Evolutionary conservation across 352 stramenopile species (phyloP).

Genomic region (Pythium dissotocum): DNA sequence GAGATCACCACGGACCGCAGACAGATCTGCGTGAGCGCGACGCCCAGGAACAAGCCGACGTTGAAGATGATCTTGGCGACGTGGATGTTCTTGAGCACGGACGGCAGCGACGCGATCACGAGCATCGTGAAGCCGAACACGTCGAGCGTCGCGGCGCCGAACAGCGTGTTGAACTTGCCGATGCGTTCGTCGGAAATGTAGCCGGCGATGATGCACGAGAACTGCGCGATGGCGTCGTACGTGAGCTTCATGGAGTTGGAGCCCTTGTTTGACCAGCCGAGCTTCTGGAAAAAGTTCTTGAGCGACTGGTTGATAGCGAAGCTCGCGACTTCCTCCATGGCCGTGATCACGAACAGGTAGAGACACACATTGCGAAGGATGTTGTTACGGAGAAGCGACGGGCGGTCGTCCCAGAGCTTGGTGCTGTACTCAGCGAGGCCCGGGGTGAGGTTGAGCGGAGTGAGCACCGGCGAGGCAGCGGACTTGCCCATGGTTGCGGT

Average conservation of each 20-base stretch:
- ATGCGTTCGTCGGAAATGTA: conserved; percentile 36
- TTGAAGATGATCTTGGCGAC: conserved; percentile 27
- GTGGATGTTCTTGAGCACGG: conserved; percentile 18
- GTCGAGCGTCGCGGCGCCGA: conserved; percentile 28
- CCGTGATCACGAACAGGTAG: conserved; percentile 32
- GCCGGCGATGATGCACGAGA: conserved; percentile 26
- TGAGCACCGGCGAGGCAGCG: conserved; percentile 21
- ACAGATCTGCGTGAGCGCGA: conserved; percentile 30
- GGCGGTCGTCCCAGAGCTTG: conserved; percentile 20
- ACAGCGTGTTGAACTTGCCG: conserved; percentile 36
- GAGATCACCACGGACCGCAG: conserved; percentile 33
- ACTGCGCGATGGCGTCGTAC: conserved; percentile 33
- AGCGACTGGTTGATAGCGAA: conserved; percentile 38
- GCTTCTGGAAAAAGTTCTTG: conserved; percentile 35
- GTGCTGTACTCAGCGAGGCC: conserved; percentile 17
- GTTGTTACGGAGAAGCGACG: conserved; percentile 19
- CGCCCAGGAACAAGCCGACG: conserved; percentile 30
- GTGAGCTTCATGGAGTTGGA: conserved; percentile 37
- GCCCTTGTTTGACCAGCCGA: conserved; percentile 32
- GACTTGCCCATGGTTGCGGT: conserved; percentile 12
- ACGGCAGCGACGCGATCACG: conserved; percentile 27
- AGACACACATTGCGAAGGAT: conserved; percentile 32
- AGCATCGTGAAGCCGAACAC: conserved; percentile 25
- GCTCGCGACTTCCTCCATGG: conserved; percentile 29
- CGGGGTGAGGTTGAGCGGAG: conserved; percentile 14